These are phyloP conservation scores for Acanthamoeba royreba DNA, from an alignment of 208 protist species.

Conservation along the genomic window DNA sequence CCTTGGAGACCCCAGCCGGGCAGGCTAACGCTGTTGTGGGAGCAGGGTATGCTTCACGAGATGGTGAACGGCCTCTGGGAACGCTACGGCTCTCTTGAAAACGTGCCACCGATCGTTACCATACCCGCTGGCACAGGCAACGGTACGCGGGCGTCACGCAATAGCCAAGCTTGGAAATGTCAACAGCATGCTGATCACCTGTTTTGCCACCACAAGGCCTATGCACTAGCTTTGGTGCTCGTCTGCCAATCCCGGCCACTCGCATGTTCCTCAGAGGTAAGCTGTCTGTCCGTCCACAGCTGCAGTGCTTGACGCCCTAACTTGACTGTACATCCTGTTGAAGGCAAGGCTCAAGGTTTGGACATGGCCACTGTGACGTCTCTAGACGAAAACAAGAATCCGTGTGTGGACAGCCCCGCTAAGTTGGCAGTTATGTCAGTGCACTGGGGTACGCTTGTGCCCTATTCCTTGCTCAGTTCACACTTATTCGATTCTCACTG, in stretches of 20 bases:
- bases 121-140: background rate
- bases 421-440: conserved; percentile 14
- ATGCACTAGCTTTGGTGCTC: background rate
- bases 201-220: background rate
- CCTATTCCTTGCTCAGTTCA: background rate
- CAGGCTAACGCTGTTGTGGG: background rate
- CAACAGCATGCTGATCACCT: too few relatives aligned
- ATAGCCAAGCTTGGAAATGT: too few relatives aligned
- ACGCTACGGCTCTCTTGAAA: background rate
- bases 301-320: background rate
- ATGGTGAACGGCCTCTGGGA: conserved; percentile 14
- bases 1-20: background rate
- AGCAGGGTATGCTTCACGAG: background rate
- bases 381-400: background rate
- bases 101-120: background rate
- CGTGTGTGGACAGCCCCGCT: background rate
- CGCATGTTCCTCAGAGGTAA: background rate
- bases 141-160: background rate
- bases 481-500: background rate
- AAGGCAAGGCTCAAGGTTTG: background rate
- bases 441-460: background rate
- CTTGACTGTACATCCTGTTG: background rate
- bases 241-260: background rate
- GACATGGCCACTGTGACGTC: background rate
- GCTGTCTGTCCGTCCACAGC: background rate